Evolutionary conservation across 1,139 yeast genomes (phyloP).

Genomic region (Diutina mesorugosa): DNA sequence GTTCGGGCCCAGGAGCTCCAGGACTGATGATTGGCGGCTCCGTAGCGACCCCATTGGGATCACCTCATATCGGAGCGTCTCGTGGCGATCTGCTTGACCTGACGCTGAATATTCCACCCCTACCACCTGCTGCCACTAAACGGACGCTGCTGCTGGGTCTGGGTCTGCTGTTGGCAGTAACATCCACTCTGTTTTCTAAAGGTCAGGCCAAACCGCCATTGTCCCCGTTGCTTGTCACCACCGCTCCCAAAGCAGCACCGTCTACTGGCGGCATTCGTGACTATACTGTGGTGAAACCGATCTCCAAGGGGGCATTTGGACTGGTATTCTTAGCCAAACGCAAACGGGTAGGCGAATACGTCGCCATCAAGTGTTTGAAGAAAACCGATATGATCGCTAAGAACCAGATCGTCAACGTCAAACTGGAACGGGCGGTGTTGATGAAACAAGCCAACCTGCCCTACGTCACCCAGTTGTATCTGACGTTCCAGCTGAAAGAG

Average conservation of each 20-base stretch:
- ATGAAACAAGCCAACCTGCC: constrained; percentile 95
- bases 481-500: constrained; percentile 81
- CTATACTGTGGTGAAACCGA: constrained; percentile 84
- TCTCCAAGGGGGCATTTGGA: constrained; percentile 96
- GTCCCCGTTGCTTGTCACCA: constrained; percentile 67
- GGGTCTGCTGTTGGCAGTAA: background rate
- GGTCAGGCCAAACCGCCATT: constrained; percentile 43
- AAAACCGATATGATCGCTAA: constrained; percentile 95
- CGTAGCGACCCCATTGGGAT: background rate
- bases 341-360: constrained; percentile 83
- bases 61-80: background rate
- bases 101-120: background rate
- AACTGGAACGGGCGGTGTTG: constrained; percentile 92
- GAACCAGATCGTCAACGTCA: constrained; percentile 89
- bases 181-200: background rate
- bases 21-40: background rate
- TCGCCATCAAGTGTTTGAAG: constrained; percentile 87
- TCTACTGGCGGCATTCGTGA: constrained; percentile 57
- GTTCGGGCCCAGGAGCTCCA: constrained; percentile 7
- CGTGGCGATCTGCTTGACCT: background rate
- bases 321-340: constrained; percentile 81
- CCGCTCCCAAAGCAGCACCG: constrained; percentile 17
- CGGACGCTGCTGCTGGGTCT: background rate
- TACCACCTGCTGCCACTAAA: background rate
- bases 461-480: constrained; percentile 81